Conservation (phyloP, 202 grass and related monocot genomes). For the Schoenoplectus triqueter region DNA sequence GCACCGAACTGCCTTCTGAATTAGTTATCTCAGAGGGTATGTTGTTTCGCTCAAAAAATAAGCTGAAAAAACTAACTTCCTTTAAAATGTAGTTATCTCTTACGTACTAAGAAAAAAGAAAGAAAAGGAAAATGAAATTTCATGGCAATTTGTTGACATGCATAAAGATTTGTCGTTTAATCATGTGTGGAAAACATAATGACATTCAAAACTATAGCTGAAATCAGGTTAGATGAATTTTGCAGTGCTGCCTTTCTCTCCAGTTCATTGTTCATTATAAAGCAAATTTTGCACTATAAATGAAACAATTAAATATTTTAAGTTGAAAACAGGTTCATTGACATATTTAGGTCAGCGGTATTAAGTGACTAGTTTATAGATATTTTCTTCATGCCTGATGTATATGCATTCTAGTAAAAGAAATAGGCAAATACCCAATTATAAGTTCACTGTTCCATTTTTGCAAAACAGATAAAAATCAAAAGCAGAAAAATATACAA, state of each 20-base stretch:
- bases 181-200: not conserved
- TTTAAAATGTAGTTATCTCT: not conserved
- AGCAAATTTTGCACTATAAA: not conserved
- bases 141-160: not conserved
- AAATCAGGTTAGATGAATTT: not conserved
- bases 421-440: too few relatives aligned
- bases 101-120: not conserved
- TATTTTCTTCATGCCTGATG: too few relatives aligned
- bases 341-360: not conserved
- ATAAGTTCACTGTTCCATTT: too few relatives aligned
- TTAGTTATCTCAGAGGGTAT: not conserved
- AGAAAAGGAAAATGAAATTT: not conserved
- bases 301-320: not conserved
- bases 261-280: slow-evolving; percentile 5
- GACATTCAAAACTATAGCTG: not conserved
- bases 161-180: not conserved
- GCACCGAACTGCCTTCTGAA: not conserved
- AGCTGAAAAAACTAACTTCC: slow-evolving; percentile 2
- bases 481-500: too few relatives aligned
- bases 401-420: too few relatives aligned
- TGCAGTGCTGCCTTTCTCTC: not conserved
- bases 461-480: too few relatives aligned
- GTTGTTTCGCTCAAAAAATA: not conserved
- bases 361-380: not conserved
- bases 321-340: not conserved